These are phyloP conservation scores for Quercus gilva DNA, from an alignment of 306 rosid genomes.

Conservation along the genomic window DNA sequence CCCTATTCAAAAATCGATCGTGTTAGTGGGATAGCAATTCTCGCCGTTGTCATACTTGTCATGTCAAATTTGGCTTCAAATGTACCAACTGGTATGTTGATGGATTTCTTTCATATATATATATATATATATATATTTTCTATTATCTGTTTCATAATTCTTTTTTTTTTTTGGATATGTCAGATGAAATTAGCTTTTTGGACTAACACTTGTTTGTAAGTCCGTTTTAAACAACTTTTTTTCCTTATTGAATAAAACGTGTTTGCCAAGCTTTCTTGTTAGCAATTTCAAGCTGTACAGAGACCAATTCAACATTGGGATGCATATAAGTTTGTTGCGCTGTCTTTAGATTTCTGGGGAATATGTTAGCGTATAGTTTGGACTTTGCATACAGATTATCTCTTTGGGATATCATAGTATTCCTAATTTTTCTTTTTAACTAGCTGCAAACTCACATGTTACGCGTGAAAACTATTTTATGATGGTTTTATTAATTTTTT, in stretches of 20 bases:
- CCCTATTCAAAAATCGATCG: constrained; percentile 62
- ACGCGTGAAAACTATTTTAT: too few species aligned
- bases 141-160: not conserved
- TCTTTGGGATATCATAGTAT: not conserved
- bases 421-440: not conserved
- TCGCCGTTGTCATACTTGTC: constrained; percentile 62
- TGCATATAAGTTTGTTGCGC: not conserved
- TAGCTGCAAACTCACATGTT: too few species aligned
- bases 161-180: too few species aligned
- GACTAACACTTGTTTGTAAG: not conserved
- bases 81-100: constrained; percentile 76
- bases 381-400: not conserved
- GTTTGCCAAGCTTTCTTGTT: not conserved
- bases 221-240: not conserved
- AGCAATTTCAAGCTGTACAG: not conserved
- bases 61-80: constrained; percentile 91
- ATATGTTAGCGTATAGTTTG: not conserved
- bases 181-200: too few species aligned
- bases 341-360: not conserved
- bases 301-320: not conserved
- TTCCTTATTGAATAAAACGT: not conserved
- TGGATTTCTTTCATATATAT: not conserved
- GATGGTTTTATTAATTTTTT: too few species aligned
- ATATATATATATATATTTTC: not conserved
- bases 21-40: constrained; percentile 53